Evolutionary conservation across 1,139 yeast genomes (phyloP).

Genomic region (Candida smagusa): DNA sequence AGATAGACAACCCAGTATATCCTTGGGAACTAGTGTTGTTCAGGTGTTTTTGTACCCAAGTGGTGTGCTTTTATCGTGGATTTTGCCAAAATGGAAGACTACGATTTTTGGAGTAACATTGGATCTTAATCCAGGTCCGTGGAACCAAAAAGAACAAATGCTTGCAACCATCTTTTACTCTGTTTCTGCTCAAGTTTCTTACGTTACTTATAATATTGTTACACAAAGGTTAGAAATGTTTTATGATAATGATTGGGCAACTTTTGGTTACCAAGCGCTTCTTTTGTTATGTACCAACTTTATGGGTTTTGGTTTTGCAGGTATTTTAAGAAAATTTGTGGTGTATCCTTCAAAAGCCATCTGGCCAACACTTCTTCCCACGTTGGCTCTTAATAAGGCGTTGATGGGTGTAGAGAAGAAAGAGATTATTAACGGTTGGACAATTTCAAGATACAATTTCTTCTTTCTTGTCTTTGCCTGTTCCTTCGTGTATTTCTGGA

Average conservation of each 20-base stretch:
- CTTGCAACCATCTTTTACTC: constrained; percentile 17
- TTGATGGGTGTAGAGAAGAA: constrained; percentile 15
- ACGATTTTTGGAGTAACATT: constrained; percentile 14
- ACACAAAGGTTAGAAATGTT: constrained; percentile 13
- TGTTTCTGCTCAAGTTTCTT: constrained; percentile 12
- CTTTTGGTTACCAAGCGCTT: constrained; percentile 15
- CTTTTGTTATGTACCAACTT: constrained; percentile 15
- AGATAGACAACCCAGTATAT: constrained; percentile 52
- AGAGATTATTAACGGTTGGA: constrained; percentile 18
- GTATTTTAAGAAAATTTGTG: constrained; percentile 17
- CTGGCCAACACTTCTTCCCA: constrained; percentile 19
- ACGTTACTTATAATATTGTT: constrained; percentile 15
- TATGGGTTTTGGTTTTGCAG: constrained; percentile 23
- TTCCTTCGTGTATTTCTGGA: constrained; percentile 17
- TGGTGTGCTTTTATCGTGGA: constrained; percentile 32
- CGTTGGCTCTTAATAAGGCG: constrained; percentile 18
- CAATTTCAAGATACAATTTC: constrained; percentile 15
- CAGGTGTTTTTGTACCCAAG: constrained; percentile 59
- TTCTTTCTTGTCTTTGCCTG: constrained; percentile 11
- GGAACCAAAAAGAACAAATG: constrained; percentile 22
- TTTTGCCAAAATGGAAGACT: constrained; percentile 22
- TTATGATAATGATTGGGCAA: constrained; percentile 15
- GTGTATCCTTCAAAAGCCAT: constrained; percentile 14
- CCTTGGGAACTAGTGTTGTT: constrained; percentile 44
- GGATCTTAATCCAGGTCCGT: constrained; percentile 23